Conservation (phyloP, 768 basidiomycete genomes). For the Lactarius psammicola region DNA sequence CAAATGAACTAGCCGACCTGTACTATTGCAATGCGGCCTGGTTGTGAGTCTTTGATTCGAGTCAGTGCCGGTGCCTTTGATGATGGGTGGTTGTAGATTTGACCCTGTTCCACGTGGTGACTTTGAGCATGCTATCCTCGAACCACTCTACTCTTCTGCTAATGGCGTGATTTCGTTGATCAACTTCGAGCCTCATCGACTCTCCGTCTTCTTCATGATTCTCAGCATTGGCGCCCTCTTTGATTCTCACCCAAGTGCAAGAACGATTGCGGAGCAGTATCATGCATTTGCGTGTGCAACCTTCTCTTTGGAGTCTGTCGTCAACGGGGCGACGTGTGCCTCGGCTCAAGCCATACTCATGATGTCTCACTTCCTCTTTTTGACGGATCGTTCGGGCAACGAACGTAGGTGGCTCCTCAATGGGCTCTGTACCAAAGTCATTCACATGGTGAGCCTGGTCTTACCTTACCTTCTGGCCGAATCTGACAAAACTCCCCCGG, state of each 20-base stretch:
- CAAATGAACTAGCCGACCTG: conserved; percentile 41
- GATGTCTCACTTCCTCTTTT: conserved; percentile 43
- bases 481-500: conserved; percentile 4
- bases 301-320: conserved; percentile 46
- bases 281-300: conserved; percentile 50
- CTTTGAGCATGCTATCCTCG: conserved; percentile 42
- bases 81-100: conserved; percentile 37
- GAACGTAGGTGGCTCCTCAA: conserved; percentile 50
- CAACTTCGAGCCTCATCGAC: conserved; percentile 44
- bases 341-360: conserved; percentile 51
- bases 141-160: conserved; percentile 43
- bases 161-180: conserved; percentile 35
- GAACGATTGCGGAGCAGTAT: conserved; percentile 41
- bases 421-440: conserved; percentile 45
- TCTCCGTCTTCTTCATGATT: conserved; percentile 54
- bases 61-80: conserved; percentile 2
- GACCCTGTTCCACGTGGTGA: conserved; percentile 46
- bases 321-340: conserved; percentile 45
- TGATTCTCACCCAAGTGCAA: conserved; percentile 38
- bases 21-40: conserved; percentile 48
- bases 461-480: conserved; percentile 1
- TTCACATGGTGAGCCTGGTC: conserved; percentile 43
- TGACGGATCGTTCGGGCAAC: conserved; percentile 42
- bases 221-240: conserved; percentile 49
- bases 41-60: conserved; percentile 41